Evolutionary conservation across 352 stramenopile genomes (phyloP), one percentile per base, ranked within the genome.

Genomic region (Globisporangium lucens): DNA sequence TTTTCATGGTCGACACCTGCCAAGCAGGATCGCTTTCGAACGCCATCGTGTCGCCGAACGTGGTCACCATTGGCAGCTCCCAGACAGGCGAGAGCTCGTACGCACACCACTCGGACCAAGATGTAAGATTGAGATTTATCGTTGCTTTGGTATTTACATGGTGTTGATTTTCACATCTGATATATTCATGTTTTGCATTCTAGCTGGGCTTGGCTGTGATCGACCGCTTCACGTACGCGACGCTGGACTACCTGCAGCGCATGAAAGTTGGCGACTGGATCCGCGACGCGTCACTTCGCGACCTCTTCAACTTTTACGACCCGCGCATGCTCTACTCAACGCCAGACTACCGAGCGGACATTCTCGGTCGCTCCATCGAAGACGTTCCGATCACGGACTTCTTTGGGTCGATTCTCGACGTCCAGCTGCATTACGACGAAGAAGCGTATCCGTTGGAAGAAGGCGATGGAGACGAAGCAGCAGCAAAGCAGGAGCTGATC

Each of bases 1-100:
- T 99, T 58, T 98, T 98, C 71, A 97, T 98, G 75, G 93, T 98
- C n/a, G 97, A 99, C 85, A 99, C 97, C 7, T 99, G 97, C 74
- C 97, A 99, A 75, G 97, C 96, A 4, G 96, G 95, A 43, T 98
- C 95, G 55, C 80, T 99, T 35, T 87, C 85, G 41, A 95, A 95
- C 56, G 76, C 89, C 7, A 82, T 96, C 52, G 77, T 82, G 52
- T 94, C 87, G 2, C 89, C 90, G 0, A 98, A 98, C 69, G 89
- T 99, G 8, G 89, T 97, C 56, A 95, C 91, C 9, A 93, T 98
- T 57, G 95, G 94, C 58, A 98, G 91, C 63, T 97, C 90, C 24
- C 71, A 96, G 59, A 89, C 87, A 20, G 86, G 85, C 41, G 89
- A 99, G 72, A 98, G 97, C 77, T 98, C 95, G 9, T 99, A 99